phyloP scores from a whole-genome alignment of 768 basidiomycete genomes.

The Russula brevipes region DNA sequence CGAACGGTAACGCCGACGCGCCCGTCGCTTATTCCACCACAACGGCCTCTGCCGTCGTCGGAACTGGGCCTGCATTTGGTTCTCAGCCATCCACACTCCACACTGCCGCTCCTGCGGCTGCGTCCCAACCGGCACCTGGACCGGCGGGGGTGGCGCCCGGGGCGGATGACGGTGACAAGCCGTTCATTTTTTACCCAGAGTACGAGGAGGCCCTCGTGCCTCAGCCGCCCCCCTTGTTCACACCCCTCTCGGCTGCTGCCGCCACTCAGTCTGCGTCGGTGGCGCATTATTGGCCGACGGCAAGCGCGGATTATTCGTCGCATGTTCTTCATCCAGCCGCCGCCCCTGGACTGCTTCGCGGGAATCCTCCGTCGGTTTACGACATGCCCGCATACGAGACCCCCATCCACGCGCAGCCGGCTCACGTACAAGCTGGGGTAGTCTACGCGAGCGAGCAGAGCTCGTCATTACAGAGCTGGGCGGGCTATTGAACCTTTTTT shows the following conservation, averaged over 20 bases:
- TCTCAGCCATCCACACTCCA: constrained; percentile 5
- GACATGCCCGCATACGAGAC: constrained; percentile 7
- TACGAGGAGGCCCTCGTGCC: constrained; percentile 20
- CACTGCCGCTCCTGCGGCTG: neutral
- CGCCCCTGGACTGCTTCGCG: constrained; percentile 17
- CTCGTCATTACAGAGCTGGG: constrained; percentile 20
- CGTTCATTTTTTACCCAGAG: constrained; percentile 26
- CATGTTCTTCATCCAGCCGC: constrained; percentile 19
- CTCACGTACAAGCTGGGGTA: neutral
- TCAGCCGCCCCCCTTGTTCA: constrained; percentile 5
- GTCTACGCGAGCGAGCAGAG: constrained; percentile 17
- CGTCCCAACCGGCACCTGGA: neutral
- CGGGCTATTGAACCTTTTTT: constrained; percentile 7
- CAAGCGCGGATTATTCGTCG: constrained; percentile 19
- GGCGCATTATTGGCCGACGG: constrained; percentile 17
- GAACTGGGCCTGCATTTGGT: neutral
- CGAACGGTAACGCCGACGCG: constrained; percentile 10
- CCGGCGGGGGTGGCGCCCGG: neutral
- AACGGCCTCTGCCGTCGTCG: neutral
- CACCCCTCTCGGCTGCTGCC: constrained; percentile 7
- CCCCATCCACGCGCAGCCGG: neutral
- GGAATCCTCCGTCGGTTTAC: constrained; percentile 12
- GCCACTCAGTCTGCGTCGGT: neutral
- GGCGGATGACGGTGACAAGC: constrained; percentile 24
- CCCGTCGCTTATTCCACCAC: constrained; percentile 8